A percentile compares a stretch with the other conserved stretches of the same genome.
phyloP scores from a whole-genome alignment of 129 eudicot species.

The Sambucus nigra region DNA sequence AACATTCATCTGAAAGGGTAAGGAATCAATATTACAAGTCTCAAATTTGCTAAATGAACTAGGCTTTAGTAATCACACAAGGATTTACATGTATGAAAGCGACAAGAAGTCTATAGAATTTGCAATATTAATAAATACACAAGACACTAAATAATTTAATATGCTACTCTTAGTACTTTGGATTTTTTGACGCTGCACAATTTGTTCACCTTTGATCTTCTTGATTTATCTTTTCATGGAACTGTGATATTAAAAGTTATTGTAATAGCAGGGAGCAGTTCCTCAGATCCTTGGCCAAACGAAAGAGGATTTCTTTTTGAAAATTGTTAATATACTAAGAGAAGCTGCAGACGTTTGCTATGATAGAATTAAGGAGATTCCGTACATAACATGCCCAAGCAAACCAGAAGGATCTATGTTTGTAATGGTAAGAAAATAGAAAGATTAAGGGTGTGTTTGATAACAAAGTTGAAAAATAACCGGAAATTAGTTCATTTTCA shows the following conservation, averaged over 20 bases:
- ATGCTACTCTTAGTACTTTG: too few relatives aligned
- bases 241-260: slow-evolving; percentile 5
- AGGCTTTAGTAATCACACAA: too few relatives aligned
- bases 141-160: too few relatives aligned
- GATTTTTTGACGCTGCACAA: too few relatives aligned
- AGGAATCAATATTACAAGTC: too few relatives aligned
- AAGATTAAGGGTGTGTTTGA: neutral
- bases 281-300: slow-evolving; percentile 62
- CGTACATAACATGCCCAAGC: slow-evolving; percentile 72
- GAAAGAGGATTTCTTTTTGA: slow-evolving; percentile 48
- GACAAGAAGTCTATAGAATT: too few relatives aligned
- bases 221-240: slow-evolving; percentile 4
- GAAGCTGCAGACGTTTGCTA: slow-evolving; percentile 49
- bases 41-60: too few relatives aligned
- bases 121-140: too few relatives aligned
- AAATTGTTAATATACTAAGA: slow-evolving; percentile 31
- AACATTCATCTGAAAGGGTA: neutral
- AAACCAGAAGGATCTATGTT: slow-evolving; percentile 93
- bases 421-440: slow-evolving; percentile 56
- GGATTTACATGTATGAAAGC: too few relatives aligned
- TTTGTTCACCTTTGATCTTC: neutral
- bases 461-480: too few relatives aligned
- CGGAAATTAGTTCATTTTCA: too few relatives aligned
- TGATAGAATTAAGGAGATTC: slow-evolving; percentile 41
- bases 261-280: slow-evolving; percentile 56